Evolutionary conservation across 495 filamentous ascomycete species (phyloP).

Genomic region (Peziza echinospora): DNA sequence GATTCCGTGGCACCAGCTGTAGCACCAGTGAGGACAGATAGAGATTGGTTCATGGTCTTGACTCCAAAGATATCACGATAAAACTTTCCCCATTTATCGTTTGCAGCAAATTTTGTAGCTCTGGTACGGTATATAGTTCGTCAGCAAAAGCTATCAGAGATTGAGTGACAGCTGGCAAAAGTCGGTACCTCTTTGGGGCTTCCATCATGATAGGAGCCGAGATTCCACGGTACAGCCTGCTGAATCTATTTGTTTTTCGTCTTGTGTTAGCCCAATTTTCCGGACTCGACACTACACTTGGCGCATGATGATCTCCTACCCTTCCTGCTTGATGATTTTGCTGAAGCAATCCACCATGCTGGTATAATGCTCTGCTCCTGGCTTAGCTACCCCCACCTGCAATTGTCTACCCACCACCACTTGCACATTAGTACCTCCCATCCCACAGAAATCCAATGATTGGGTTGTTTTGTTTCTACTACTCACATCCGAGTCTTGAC

Average conservation of each 20-base stretch:
- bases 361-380: slow-evolving; percentile 65
- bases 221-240: slow-evolving; percentile 86
- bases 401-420: slow-evolving; percentile 43
- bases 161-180: background rate
- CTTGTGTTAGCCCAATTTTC: background rate
- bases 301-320: too few relatives aligned
- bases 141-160: slow-evolving; percentile 1
- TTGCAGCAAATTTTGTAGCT: slow-evolving; percentile 95
- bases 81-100: slow-evolving; percentile 89
- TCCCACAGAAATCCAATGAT: slow-evolving; percentile 8
- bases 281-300: too few relatives aligned
- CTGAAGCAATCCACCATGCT: slow-evolving; percentile 94
- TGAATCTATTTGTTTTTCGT: slow-evolving; percentile 34
- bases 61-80: slow-evolving; percentile 68
- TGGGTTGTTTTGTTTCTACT: background rate
- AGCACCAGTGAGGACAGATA: slow-evolving; percentile 81
- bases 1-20: slow-evolving; percentile 88
- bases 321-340: slow-evolving; percentile 89
- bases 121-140: slow-evolving; percentile 26
- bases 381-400: slow-evolving; percentile 39
- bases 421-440: slow-evolving; percentile 15
- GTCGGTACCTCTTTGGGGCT: slow-evolving; percentile 56
- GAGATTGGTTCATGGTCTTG: slow-evolving; percentile 66
- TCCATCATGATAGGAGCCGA: slow-evolving; percentile 94
- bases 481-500: slow-evolving; percentile 93